Conservation (phyloP, 2,329 filamentous ascomycete genomes). For the Fusarium xyrophilum region DNA sequence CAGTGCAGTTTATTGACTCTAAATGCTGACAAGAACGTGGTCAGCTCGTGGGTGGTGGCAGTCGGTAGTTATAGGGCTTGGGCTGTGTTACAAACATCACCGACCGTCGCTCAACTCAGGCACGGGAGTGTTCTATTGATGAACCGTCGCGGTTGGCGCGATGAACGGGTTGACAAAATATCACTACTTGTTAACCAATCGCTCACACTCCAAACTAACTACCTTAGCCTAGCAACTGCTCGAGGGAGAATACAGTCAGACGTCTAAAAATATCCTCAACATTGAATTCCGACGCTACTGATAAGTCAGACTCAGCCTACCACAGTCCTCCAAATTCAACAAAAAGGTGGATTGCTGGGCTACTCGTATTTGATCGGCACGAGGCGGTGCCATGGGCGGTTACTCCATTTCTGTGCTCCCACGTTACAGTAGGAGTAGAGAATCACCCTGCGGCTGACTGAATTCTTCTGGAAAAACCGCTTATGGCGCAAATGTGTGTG, state of each 20-base stretch:
- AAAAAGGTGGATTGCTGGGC: constrained; percentile 25
- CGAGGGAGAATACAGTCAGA: background rate
- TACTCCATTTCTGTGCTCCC: constrained; percentile 19
- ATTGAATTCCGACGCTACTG: constrained; percentile 22
- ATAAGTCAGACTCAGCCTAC: constrained; percentile 9
- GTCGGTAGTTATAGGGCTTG: background rate
- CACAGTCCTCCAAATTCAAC: constrained; percentile 6
- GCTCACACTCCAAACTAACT: background rate
- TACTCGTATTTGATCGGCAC: constrained; percentile 33
- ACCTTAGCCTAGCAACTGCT: background rate
- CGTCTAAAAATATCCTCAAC: constrained; percentile 22
- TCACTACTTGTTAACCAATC: background rate
- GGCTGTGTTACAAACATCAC: background rate
- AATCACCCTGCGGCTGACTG: constrained; percentile 8
- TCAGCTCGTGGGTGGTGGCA: background rate
- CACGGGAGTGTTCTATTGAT: background rate
- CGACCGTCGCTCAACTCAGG: background rate
- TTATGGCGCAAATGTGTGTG: constrained; percentile 9
- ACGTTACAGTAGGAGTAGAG: constrained; percentile 10
- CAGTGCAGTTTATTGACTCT: background rate
- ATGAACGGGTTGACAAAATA: background rate
- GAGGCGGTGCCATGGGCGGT: constrained; percentile 28
- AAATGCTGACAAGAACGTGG: background rate
- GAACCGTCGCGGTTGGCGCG: background rate
- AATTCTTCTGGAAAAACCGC: constrained; percentile 15